Base-by-base conservation (phyloP, 179 eudicot genomes). In the Camellia oleifera region DNA sequence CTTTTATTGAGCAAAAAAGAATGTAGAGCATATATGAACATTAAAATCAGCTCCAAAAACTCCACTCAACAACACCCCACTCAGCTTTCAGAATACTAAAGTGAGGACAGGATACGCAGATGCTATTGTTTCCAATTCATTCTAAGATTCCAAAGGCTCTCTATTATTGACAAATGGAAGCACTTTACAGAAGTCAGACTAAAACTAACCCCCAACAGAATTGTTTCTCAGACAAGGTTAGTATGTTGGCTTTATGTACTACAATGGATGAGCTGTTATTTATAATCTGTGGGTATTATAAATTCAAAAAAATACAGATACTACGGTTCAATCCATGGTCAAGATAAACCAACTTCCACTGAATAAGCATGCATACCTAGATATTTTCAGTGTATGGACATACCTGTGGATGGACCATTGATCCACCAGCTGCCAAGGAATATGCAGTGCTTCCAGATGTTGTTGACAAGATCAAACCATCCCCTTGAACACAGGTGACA, bases 401-500 rank as follows among this genome's bases (percentile, higher is more conserved):
- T 85, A 92, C 99, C 95, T 94, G 98, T 72, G 99, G 99, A 85
- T 96, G 99, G 78, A 96, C 99, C 98, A 96, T 92, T 18, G 99
- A 96, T 72, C 99, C 99, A 69, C 99, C 99, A 78, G 99, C 99
- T 6, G 99, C 99, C 77, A 96, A 87, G 74, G 99, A 96, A 87
- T 96, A 96, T 10, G 99, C 99, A 46, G 99, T 96, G 82, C 99
- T 96, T 56, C 99, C 99, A 78, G 99, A 94, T 23, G 98, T 91
- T 23, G 98, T 97, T 56, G 98, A 92, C 82, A 97, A 83, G 50
- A 97, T 97, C 78, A 97, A 83, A 44, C 99, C 99, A 76, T 97
- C 99, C 61, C 99, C 99, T 92, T 97, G 99, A 46, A 97, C 98
- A 13, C 91, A 84, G 1, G 99, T 97, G 78, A 97, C 97, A 60